Base-by-base conservation (phyloP, 352 stramenopile species). In the Phytopythium montanum region DNA sequence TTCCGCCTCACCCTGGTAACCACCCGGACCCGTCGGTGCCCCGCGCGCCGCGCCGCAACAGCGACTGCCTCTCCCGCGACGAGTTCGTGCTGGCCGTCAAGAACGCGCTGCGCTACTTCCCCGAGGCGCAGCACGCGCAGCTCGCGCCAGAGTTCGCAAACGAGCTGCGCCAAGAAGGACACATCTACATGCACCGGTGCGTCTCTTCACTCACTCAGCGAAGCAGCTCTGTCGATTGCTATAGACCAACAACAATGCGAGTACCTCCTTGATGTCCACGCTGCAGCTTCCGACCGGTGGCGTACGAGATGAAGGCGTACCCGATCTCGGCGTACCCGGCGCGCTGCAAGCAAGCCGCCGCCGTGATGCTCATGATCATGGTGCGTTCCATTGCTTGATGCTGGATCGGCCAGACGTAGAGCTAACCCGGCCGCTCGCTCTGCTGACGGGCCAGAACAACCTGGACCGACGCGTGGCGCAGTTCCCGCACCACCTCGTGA, bases 281-380 rank as follows among this genome's bases (percentile, higher is more conserved):
- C 5, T 34, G 38, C 44, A 70, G 68, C 58, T 95, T 91, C 67
- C 81, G 86, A 12, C 88, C 88, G 14, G 81, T 74, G 28, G 70
- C 78, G 64, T 96, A 96, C 67, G 84, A 94, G 70, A 95, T 96
- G 80, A 91, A 89, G 61, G 88, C 87, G 54, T 93, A 95, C 73
- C 79, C 85, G 44, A 85, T 96, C 57, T 68, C 82, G 5, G 61
- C 56, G 63, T 96, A 95, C 71, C 85, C 86, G 1, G 76, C 79
- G 28, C 70, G 81, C 51, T 90, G 77, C 70, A 79, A 77, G 50
- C 81, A 92, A 46, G 84, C 85, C 16, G 85, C 85, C 16, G 81
- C 80, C 21, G 92, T 96, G 51, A 86, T 90, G 76, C 81, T 96
- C 62, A 96, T 96, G 87, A 93, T 96, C 72, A 95, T 94, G 81